Evolutionary conservation across 768 basidiomycete genomes (phyloP).

Genomic region (Lactarius akahatsu): DNA sequence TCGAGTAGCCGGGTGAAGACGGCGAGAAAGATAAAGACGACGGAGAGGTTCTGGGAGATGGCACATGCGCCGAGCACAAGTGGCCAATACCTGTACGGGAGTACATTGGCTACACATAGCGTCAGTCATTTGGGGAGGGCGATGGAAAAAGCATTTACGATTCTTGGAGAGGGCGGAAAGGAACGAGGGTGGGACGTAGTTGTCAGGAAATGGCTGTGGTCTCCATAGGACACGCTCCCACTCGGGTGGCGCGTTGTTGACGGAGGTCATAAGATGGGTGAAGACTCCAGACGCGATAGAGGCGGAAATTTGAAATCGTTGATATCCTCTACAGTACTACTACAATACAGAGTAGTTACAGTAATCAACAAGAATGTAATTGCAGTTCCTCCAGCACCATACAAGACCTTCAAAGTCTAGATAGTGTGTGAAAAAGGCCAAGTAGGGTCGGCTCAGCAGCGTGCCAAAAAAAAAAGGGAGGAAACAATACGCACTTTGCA

Average conservation of each 20-base stretch:
- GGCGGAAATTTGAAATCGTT: too few species aligned
- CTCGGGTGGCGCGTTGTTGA: conserved; percentile 25
- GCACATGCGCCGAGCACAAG: conserved; percentile 68
- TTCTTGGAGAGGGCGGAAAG: conserved; percentile 76
- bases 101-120: conserved; percentile 63
- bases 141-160: conserved; percentile 42
- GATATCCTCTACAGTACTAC: not conserved
- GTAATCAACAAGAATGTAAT: not conserved
- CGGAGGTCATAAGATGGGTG: conserved; percentile 28
- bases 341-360: conserved; percentile 15
- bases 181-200: conserved; percentile 80
- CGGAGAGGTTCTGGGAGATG: conserved; percentile 81
- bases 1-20: conserved; percentile 74
- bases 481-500: conserved; percentile 1
- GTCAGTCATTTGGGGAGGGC: conserved; percentile 15
- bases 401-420: conserved; percentile 10
- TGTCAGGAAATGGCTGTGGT: conserved; percentile 73
- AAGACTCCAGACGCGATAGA: conserved; percentile 9
- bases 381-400: not conserved
- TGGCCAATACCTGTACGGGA: conserved; percentile 72
- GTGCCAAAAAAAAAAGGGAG: not conserved
- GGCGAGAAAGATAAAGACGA: conserved; percentile 77
- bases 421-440: not conserved
- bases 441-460: not conserved
- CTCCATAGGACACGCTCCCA: conserved; percentile 86